Evolutionary conservation across 2,329 filamentous ascomycete species (phyloP).

Genomic region (Davidsoniella australis): DNA sequence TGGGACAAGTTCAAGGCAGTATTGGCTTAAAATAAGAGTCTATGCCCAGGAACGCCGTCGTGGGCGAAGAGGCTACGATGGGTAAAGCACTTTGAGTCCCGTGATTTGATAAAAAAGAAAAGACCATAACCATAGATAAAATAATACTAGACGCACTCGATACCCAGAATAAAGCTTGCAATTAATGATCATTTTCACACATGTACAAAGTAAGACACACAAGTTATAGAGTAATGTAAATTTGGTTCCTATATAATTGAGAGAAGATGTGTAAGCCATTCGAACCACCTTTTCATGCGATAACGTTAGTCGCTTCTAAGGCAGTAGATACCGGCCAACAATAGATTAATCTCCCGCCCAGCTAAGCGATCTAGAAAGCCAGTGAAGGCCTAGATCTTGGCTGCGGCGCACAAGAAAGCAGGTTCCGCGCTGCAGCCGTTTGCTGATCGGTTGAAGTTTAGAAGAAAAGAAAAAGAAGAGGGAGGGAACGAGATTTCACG

Average conservation of each 20-base stretch:
- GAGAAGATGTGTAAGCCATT: slow-evolving; percentile 53
- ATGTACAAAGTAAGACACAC: too few relatives aligned
- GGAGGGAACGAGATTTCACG: slow-evolving; percentile 16
- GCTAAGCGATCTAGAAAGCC: slow-evolving; percentile 28
- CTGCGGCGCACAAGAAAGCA: slow-evolving; percentile 9
- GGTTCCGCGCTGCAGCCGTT: slow-evolving; percentile 17
- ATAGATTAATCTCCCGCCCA: slow-evolving; percentile 45
- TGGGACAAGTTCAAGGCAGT: slow-evolving; percentile 20
- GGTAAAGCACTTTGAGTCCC: too few relatives aligned
- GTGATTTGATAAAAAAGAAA: too few relatives aligned
- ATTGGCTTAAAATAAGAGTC: slow-evolving; percentile 13
- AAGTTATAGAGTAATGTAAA: too few relatives aligned
- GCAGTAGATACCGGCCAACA: slow-evolving; percentile 74
- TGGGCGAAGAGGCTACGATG: too few relatives aligned
- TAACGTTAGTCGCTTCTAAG: slow-evolving; percentile 42
- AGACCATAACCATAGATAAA: slow-evolving; percentile 4
- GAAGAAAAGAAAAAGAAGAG: slow-evolving; percentile 18
- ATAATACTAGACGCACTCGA: neutral
- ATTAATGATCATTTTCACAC: too few relatives aligned
- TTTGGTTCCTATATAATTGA: neutral
- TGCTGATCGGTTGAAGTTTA: slow-evolving; percentile 23
- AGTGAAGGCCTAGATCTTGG: slow-evolving; percentile 9
- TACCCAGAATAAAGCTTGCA: neutral
- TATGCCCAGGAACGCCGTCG: too few relatives aligned
- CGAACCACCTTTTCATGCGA: slow-evolving; percentile 64